A percentile compares a stretch with the other conserved stretches of the same genome.
Conservation (phyloP, 345 rosid species). For the Geranium brycei region DNA sequence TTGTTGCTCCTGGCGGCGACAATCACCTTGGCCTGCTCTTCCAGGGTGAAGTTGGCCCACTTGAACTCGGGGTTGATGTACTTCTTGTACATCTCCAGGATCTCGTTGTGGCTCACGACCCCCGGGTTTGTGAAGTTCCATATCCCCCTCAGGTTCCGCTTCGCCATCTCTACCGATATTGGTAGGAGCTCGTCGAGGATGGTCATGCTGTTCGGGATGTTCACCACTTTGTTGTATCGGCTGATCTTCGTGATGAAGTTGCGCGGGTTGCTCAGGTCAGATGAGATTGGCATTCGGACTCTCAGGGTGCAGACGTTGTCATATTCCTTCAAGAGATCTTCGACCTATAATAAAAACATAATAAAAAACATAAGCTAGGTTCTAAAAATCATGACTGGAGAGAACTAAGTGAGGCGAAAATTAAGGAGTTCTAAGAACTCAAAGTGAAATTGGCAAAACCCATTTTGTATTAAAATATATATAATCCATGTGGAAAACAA, state of each 20-base stretch:
- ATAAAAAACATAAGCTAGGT: neutral
- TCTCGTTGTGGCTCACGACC: constrained; percentile 81
- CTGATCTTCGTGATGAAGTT: constrained; percentile 89
- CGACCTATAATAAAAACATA: constrained; percentile 36
- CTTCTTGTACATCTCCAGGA: constrained; percentile 83
- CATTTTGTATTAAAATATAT: no score
- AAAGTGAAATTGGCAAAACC: no score
- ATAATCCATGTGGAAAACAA: no score
- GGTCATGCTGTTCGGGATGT: constrained; percentile 93
- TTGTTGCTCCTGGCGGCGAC: constrained; percentile 88
- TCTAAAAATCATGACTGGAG: no score
- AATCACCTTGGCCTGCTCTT: constrained; percentile 87
- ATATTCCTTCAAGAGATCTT: constrained; percentile 72
- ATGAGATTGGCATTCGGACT: constrained; percentile 91
- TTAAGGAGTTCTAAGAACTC: no score
- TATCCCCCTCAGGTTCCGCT: constrained; percentile 64
- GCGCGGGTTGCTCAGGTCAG: constrained; percentile 75
- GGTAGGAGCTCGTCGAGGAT: constrained; percentile 74
- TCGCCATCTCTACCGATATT: constrained; percentile 83
- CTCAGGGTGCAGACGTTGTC: constrained; percentile 86
- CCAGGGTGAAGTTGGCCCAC: constrained; percentile 65
- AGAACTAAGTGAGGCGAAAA: no score
- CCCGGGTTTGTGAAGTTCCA: constrained; percentile 97
- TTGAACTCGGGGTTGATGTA: constrained; percentile 55
- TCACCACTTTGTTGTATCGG: constrained; percentile 79